Evolutionary conservation across 2,329 filamentous ascomycete genomes (phyloP), one percentile per base, ranked within the genome.

Genomic region (Aspergillus phoenicis): DNA sequence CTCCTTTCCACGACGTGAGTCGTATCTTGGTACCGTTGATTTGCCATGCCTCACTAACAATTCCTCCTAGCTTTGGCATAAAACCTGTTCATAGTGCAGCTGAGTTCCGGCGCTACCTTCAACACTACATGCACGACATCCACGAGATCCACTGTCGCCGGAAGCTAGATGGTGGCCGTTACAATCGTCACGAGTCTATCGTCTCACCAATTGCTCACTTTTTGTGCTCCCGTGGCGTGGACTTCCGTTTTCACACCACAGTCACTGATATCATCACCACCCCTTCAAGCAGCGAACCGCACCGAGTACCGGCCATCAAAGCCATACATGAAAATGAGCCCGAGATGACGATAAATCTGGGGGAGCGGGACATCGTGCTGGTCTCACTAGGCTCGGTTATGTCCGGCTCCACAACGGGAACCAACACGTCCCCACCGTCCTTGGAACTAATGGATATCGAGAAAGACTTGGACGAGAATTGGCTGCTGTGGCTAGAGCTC

Each of bases 401-500:
- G 15, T 75, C 77, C 28, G 73, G 73, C 47, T 72, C 76, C 3
- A 67, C 70, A 17, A 61, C 71, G 4, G 77, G 74, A 10, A 72
- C 72, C 52, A 78, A 77, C 55, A 70, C 69, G 26, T 67, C 36
- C 2, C 59, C 66, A 2, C 70, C 72, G 1, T 66, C 67, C 3
- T 66, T 73, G 30, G 59, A 66, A 51, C 60, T 66, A 26, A 64
- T 75, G 30, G 64, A 64, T 10, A 53, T 64, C 5, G 57, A 69
- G 10, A 65, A 73, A 8, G 71, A 74, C 13, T 71, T 74, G 0
- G 76, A 77, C 51, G 76, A 76, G 20, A 75, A 76, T 11, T 81
- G 78, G 78, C 68, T 73, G 4, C 67, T 81, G 4, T 81, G 79
- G 79, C 64, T 73, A 2, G 71, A 75, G n/a, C 68, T 80, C 8